A percentile compares a stretch with the other conserved stretches of the same genome.
phyloP scores from a whole-genome alignment of 2,329 filamentous ascomycete species.

The Xylariaceae sp. region DNA sequence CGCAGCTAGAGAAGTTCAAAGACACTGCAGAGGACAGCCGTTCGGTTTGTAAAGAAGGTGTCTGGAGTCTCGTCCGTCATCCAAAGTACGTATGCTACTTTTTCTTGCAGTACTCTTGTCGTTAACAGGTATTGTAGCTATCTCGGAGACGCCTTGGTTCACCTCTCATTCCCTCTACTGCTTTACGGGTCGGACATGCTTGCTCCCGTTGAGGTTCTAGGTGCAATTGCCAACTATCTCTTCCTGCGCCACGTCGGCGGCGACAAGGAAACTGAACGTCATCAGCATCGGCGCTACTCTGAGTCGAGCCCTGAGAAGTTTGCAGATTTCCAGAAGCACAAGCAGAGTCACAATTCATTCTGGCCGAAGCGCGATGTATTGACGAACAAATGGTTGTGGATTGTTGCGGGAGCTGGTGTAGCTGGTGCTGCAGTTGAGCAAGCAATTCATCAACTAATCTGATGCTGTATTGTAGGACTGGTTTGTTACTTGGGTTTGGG shows the following conservation, averaged over 20 bases:
- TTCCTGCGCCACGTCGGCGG: constrained; percentile 57
- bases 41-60: constrained; percentile 51
- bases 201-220: constrained; percentile 52
- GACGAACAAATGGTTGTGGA: constrained; percentile 56
- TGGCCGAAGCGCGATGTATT: constrained; percentile 53
- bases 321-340: constrained; percentile 50
- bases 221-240: constrained; percentile 56
- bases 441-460: constrained; percentile 7
- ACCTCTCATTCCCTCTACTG: constrained; percentile 57
- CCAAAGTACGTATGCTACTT: constrained; percentile 51
- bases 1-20: constrained; percentile 50
- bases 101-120: background rate
- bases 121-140: constrained; percentile 43
- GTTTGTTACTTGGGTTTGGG: too few species aligned
- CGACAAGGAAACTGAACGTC: constrained; percentile 52
- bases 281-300: constrained; percentile 51
- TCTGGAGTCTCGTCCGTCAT: constrained; percentile 61
- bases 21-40: constrained; percentile 39
- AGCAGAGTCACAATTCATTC: constrained; percentile 56
- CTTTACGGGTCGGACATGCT: constrained; percentile 55
- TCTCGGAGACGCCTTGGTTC: constrained; percentile 58
- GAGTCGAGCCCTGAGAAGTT: constrained; percentile 50
- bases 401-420: constrained; percentile 48
- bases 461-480: constrained; percentile 1
- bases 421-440: constrained; percentile 48